A percentile compares a stretch with the other conserved stretches of the same genome.
Evolutionary conservation across 139 green algal genomes (phyloP).

Genomic region (Chlorella sp.): DNA sequence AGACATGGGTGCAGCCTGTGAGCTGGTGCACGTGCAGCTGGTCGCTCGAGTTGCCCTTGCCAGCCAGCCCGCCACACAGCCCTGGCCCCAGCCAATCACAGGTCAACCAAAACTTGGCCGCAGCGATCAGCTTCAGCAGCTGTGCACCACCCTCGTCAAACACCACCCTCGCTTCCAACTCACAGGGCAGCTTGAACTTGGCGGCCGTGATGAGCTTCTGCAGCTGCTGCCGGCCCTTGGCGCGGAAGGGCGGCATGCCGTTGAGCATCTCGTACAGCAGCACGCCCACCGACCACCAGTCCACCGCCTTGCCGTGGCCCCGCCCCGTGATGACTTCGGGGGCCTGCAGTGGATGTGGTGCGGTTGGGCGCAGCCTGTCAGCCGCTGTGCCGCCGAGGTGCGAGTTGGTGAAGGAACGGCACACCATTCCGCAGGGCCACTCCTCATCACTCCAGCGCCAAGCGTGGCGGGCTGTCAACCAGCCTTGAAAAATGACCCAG

Average conservation of each 20-base stretch:
- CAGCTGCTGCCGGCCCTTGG: conserved; percentile 85
- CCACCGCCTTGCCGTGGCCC: conserved; percentile 88
- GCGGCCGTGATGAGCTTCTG: conserved; percentile 83
- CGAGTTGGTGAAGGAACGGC: no score
- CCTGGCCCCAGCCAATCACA: background rate
- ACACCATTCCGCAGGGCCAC: no score
- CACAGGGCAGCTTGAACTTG: conserved; percentile 85
- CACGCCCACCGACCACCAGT: conserved; percentile 97
- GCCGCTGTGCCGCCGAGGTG: no score
- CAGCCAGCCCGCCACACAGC: background rate
- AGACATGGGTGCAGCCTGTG: background rate
- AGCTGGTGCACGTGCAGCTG: background rate
- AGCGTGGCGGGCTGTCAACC: no score
- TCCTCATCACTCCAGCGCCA: no score
- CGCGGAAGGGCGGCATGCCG: conserved; percentile 89
- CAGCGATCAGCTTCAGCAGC: background rate
- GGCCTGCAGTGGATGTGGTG: conserved; percentile 51
- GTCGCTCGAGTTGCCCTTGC: background rate
- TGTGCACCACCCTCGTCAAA: no score
- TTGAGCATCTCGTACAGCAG: conserved; percentile 98
- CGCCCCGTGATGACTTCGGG: conserved; percentile 90
- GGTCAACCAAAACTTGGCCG: background rate
- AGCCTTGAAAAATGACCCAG: no score
- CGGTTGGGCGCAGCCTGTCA: no score
- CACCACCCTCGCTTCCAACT: background rate